Base-by-base conservation (phyloP, 1,284 basidiomycete genomes). In the Grifola frondosa region DNA sequence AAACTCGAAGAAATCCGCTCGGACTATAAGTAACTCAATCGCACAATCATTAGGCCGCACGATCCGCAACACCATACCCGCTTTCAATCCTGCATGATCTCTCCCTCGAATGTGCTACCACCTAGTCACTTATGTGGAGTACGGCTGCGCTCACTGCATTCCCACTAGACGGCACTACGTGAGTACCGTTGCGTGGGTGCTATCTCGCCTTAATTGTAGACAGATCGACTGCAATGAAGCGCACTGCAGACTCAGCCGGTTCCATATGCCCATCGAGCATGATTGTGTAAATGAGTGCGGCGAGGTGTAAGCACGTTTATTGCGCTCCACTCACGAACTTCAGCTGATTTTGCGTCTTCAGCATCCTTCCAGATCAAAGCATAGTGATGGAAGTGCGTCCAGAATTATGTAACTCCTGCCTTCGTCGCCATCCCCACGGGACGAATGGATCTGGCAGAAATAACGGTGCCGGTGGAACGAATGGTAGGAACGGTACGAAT, bases 101-200 rank as follows among this genome's bases (percentile, higher is more conserved):
- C n/a, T n/a, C n/a, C n/a, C n/a, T n/a, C n/a, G n/a, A n/a, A 60
- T 60, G 58, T 60, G 58, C 33, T 52, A 40, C 39, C 42, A 39
- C 17, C 29, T 57, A 25, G 16, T 51, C 19, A 47, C 35, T 16
- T 53, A 50, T 34, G 32, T 37, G 13, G 43, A 57, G 23, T 58
- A 46, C 47, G 29, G 15, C 1, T 60, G 58, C 29, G 42, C 42
- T 4, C 50, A 44, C 37, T 48, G 48, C 5, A 32, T 45, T 22
- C 12, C 25, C 17, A 46, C 40, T 0, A 35, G 34, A 5, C 30
- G 48, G n/a, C 45, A 52, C 17, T 32, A 21, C 2, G 57, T 55
- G 22, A 38, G 54, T 46, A 6, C 5, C n/a, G 13, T 11, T 19
- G 20, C 10, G 16, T 5, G 6, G 5, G 9, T 25, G 4, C 5